These are phyloP conservation scores for Sabuloglossum arenarium DNA, from an alignment of 495 filamentous ascomycete genomes.

Conservation along the genomic window DNA sequence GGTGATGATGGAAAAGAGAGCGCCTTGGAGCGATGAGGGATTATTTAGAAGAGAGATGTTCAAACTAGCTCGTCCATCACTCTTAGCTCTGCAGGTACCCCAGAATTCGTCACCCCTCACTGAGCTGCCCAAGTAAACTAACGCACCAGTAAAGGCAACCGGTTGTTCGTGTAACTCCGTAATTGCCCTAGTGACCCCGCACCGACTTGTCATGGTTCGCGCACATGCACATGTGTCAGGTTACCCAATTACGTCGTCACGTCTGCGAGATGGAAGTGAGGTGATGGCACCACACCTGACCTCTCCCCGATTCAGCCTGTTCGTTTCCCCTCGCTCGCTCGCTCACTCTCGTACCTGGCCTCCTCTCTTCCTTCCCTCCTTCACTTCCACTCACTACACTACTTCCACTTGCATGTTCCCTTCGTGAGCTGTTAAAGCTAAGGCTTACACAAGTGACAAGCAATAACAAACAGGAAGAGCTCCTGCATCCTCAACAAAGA, in stretches of 20 bases:
- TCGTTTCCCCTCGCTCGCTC: not conserved
- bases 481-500: conserved; percentile 21
- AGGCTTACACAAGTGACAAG: too few species aligned
- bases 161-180: too few species aligned
- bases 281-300: not conserved
- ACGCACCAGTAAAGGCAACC: too few species aligned
- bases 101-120: not conserved
- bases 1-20: too few species aligned
- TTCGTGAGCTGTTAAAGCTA: too few species aligned
- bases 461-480: too few species aligned
- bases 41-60: too few species aligned
- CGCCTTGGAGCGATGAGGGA: too few species aligned
- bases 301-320: not conserved
- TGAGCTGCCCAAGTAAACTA: too few species aligned
- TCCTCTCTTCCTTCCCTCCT: not conserved
- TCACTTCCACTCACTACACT: not conserved
- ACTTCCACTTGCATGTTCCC: not conserved
- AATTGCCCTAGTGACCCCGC: too few species aligned
- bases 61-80: too few species aligned
- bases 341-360: not conserved
- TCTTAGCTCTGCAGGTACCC: not conserved
- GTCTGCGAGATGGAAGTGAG: not conserved
- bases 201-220: not conserved
- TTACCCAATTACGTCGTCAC: not conserved
- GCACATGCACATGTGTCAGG: too few species aligned